Base-by-base conservation (phyloP, 2,329 filamentous ascomycete genomes). In the Akanthomyces lecanii region DNA sequence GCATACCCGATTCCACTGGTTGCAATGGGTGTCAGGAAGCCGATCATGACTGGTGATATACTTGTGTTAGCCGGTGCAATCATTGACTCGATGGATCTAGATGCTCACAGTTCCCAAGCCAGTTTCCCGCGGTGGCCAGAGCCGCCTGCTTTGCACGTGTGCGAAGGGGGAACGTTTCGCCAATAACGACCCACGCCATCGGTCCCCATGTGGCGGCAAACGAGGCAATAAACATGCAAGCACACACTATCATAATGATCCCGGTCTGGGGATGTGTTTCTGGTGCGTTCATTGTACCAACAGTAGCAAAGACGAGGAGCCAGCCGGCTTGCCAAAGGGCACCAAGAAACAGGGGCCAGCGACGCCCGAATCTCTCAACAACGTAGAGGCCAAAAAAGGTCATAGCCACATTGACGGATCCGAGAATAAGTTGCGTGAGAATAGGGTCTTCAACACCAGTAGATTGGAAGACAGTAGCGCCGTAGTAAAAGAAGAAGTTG, bases 201-300 rank as follows among this genome's bases (percentile, higher is more conserved):
- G 88, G 88, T 14, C 88, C 88, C 87, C 87, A 91, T 2, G 87
- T 89, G 51, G 79, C 66, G 2, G 89, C 89, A 67, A 90, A 92
- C 1, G 84, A 87, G 55, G 85, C 83, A 62, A 92, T 91, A 75
- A 91, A 92, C 78, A 91, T 84, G 74, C 86, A 90, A 3, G 88
- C 86, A 61, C 88, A 85, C 11, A 89, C 85, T 67, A 92, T 90
- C 82, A 91, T 87, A 65, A 87, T 81, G 6, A 85, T 84, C 12
- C 88, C 88, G 14, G 85, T 80, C 0, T 76, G 72, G 11, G 74
- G 72, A 67, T 77, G 82, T 42, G 72, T 70, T 5, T 74, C 73
- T 0, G 79, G 81, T 52, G 79, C 69, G 48, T 75, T 68, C 10
- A 73, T 74, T 38, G 81, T 79, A 8, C 86, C 83, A 38, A 89